A percentile compares a stretch with the other conserved stretches of the same genome.
These are phyloP conservation scores for Sporothrix schenckii DNA, from an alignment of 2,329 filamentous ascomycete genomes.

Conservation along the genomic window DNA sequence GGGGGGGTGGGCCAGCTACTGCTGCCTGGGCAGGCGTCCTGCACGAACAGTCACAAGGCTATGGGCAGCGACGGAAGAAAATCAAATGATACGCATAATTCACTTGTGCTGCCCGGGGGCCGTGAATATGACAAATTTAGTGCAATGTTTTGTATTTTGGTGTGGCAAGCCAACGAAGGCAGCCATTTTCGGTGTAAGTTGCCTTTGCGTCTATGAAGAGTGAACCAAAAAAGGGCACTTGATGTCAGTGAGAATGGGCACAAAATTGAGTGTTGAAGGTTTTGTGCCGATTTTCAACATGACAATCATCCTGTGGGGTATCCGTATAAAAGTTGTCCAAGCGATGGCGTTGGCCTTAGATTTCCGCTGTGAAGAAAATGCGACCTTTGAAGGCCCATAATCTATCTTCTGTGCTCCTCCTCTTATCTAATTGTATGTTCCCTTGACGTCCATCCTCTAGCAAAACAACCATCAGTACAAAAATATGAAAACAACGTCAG, in stretches of 20 bases:
- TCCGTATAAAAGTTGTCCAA: background rate
- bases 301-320: background rate
- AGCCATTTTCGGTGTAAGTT: background rate
- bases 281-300: background rate
- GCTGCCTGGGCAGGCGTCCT: background rate
- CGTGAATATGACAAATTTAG: too few relatives aligned
- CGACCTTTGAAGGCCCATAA: background rate
- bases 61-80: background rate
- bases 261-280: background rate
- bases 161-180: background rate
- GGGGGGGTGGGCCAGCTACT: background rate
- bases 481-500: background rate
- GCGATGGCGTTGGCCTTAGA: background rate
- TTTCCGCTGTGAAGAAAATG: background rate
- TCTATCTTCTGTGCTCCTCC: constrained; percentile 14
- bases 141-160: background rate
- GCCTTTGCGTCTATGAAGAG: constrained; percentile 2
- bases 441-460: background rate
- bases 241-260: background rate
- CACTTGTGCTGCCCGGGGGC: background rate
- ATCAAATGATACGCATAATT: background rate
- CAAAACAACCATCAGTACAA: constrained; percentile 7
- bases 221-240: background rate
- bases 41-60: background rate
- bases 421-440: constrained; percentile 20